Base-by-base conservation (phyloP, 345 rosid genomes). In the Reutealis trisperma region DNA sequence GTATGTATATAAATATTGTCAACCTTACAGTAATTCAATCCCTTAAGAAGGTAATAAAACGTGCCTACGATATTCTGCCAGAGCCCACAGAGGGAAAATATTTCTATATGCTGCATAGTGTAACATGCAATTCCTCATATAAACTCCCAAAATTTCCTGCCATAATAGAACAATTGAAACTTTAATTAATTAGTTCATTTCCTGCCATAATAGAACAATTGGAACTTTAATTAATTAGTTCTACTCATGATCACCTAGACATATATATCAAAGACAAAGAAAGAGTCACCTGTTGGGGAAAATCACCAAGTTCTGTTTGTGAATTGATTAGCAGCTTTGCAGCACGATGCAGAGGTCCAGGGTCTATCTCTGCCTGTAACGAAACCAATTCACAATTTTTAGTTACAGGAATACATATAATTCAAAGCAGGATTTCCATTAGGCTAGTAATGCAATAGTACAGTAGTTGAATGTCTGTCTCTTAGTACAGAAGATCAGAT, bases 81-180 rank as follows among this genome's bases (percentile, higher is more conserved):
- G 70, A 71, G 80, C 80, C 80, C 80, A 77, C 24, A 77, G 4
- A 9, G 80, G 80, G 64, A 34, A 63, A 41, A 77, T 77, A 18
- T 71, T 70, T 18, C 80, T 77, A 25, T 77, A 77, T 4, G 55
- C 55, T 16, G 52, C 62, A 54, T 62, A 77, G 24, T 77, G 80
- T 13, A 77, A 34, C 70, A 77, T 77, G 70, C 80, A 71, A n/a
- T 70, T 77, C 75, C 13, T 77, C 71, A 71, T 70, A 22, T 16
- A 63, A 14, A 37, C 71, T 30, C 80, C 80, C 0, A 6, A 15
- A 3, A 71, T 16, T 63, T 77, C 80, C 80, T 77, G 70, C 32
- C 24, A 71, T n/a, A 4, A 61, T 27, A 27, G 30, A 27, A 27
- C 1, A 27, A 60, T 12, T 9, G 3, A 51, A 19, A 51, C 1